Evolutionary conservation across 768 basidiomycete genomes (phyloP), one percentile per base, ranked within the genome.

Genomic region (Macrolepiota fuliginosa): DNA sequence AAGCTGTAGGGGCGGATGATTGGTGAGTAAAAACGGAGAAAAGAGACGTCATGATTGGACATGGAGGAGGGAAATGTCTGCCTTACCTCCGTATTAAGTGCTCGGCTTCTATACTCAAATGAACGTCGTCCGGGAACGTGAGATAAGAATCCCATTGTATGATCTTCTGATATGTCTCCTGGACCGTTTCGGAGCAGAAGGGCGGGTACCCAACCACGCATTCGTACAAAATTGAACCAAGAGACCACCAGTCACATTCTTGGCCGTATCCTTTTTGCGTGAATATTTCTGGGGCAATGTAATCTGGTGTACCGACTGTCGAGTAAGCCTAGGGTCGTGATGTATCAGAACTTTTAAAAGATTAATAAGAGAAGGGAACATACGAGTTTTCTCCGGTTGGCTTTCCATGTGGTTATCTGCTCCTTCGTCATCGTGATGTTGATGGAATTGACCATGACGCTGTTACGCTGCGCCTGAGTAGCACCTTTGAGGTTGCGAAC

Each of bases 171-270:
- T 99, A 99, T 24, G 96, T 98, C 66, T 98, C 96, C 68, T 96
- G 94, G 22, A 97, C 95, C 56, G 91, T 91, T 72, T 98, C 95
- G 46, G 79, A 94, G 74, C 94, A 98, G 79, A 98, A 96, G 0
- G 94, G 95, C 24, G 96, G 94, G 74, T 97, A 98, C 58, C 97
- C 97, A 65, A 98, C 93, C 24, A 98, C 78, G 74, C 91, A 97
- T 75, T 98, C 96, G 72, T 97, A 99, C 91, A 94, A 96, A 79
- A 98, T 98, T 17, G 95, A 93, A 4, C 97, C 97, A 29, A 98
- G 82, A 7, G 96, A 97, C 97, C 97, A 99, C 95, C 96, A 98
- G 74, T 99, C 97, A 70, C 96, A 98, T 74, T 96, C 96, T 69
- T 96, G 93, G 24, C 93, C 94, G 72, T 98, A 98, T n/a, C 97